phyloP scores from a whole-genome alignment of 371 early-diverging fungal species.

The Mortierella sp. region DNA sequence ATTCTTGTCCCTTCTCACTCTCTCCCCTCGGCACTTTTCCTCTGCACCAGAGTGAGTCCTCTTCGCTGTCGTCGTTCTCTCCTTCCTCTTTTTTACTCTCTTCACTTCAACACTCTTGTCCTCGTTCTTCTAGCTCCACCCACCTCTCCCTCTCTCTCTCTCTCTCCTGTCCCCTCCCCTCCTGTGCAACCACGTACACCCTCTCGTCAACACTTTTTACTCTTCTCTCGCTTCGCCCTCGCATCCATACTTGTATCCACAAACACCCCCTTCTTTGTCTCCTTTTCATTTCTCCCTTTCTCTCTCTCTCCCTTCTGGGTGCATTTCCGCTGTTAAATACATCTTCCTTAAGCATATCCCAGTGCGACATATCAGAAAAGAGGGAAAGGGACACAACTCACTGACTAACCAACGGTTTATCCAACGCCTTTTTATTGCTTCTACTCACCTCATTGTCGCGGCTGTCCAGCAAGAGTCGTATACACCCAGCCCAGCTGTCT shows the following conservation, averaged over 20 bases:
- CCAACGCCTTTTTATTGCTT: too few relatives aligned
- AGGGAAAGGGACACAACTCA: background rate
- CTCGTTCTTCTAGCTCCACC: background rate
- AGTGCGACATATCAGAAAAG: background rate
- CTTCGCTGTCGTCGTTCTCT: background rate
- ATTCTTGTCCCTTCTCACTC: background rate
- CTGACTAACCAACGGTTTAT: background rate
- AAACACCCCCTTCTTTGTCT: background rate
- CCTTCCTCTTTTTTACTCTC: slow-evolving; percentile 1
- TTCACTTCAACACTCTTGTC: background rate
- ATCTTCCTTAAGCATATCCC: background rate
- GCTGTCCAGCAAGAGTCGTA: background rate
- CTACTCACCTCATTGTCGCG: background rate
- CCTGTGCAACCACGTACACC: background rate
- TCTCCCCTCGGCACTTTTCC: too few relatives aligned
- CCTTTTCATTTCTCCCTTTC: background rate
- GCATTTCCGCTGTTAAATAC: background rate
- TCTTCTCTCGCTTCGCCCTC: slow-evolving; percentile 1
- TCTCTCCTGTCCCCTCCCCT: background rate
- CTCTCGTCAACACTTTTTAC: background rate
- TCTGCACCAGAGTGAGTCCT: background rate
- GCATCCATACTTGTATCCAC: background rate
- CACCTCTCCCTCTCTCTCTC: background rate
- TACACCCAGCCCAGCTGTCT: background rate
- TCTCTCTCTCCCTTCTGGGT: background rate